These are phyloP conservation scores for Tuber borchii DNA, from an alignment of 495 filamentous ascomycete species.

Conservation along the genomic window DNA sequence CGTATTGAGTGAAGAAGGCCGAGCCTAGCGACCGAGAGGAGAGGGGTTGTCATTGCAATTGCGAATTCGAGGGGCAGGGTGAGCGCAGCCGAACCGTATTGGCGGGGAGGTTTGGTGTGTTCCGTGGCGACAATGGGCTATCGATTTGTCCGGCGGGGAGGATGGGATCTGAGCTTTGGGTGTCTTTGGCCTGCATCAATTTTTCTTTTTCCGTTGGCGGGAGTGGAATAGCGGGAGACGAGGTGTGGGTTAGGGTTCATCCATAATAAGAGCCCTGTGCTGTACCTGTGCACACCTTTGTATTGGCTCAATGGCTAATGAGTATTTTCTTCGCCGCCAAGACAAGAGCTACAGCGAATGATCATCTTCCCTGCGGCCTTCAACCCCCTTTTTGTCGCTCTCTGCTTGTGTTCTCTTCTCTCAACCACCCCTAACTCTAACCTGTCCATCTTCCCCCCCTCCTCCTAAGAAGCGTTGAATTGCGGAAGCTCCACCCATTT, in stretches of 20 bases:
- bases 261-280: neutral
- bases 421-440: neutral
- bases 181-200: neutral
- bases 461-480: slow-evolving; percentile 1
- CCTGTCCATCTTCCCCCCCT: slow-evolving; percentile 8
- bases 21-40: slow-evolving; percentile 43
- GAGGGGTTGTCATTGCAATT: slow-evolving; percentile 43
- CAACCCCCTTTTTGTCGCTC: slow-evolving; percentile 29
- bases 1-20: slow-evolving; percentile 37
- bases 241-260: slow-evolving; percentile 22
- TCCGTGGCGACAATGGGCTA: neutral
- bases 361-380: slow-evolving; percentile 6
- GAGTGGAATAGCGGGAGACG: neutral
- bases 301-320: neutral
- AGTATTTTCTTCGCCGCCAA: slow-evolving; percentile 15
- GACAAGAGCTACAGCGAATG: slow-evolving; percentile 7
- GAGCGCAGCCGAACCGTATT: slow-evolving; percentile 39
- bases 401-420: neutral
- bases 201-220: neutral
- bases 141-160: neutral
- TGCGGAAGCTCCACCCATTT: slow-evolving; percentile 2
- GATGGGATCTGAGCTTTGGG: neutral
- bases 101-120: neutral
- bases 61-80: slow-evolving; percentile 44
- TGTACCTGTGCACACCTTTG: neutral